Conservation (phyloP, 140 eudicot species). For the Ambrosia hybrid region DNA sequence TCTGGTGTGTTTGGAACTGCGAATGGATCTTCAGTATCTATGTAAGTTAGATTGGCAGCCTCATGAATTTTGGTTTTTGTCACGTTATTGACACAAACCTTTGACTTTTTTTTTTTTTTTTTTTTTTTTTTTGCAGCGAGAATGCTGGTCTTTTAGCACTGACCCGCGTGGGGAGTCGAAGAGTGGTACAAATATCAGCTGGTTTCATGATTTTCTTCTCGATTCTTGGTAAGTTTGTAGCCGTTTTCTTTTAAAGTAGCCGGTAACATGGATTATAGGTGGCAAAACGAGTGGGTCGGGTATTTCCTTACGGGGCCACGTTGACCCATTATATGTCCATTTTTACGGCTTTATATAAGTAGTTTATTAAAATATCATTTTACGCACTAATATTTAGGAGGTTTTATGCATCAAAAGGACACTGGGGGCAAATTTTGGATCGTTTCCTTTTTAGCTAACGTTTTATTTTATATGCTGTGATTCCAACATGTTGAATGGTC, state of each 20-base stretch:
- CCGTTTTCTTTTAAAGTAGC: neutral
- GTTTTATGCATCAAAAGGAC: too few relatives aligned
- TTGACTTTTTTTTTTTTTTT: neutral
- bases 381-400: too few relatives aligned
- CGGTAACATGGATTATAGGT: slow-evolving; percentile 2
- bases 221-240: slow-evolving; percentile 55
- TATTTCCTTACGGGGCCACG: neutral
- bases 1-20: slow-evolving; percentile 84
- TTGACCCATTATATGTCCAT: neutral
- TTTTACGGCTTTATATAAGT: too few relatives aligned
- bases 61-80: neutral
- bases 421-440: too few relatives aligned
- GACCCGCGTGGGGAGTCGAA: slow-evolving; percentile 98
- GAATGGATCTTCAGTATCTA: slow-evolving; percentile 76
- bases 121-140: slow-evolving; percentile 51
- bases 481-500: neutral
- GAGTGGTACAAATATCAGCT: slow-evolving; percentile 94
- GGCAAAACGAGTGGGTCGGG: neutral
- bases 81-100: neutral
- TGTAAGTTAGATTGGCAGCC: slow-evolving; percentile 44
- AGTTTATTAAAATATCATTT: too few relatives aligned
- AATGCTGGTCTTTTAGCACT: slow-evolving; percentile 89
- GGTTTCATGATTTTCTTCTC: slow-evolving; percentile 97
- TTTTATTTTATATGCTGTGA: too few relatives aligned
- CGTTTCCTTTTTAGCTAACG: too few relatives aligned